Evolutionary conservation across 202 grass and related monocot genomes (phyloP).

Genomic region (Setaria italica): DNA sequence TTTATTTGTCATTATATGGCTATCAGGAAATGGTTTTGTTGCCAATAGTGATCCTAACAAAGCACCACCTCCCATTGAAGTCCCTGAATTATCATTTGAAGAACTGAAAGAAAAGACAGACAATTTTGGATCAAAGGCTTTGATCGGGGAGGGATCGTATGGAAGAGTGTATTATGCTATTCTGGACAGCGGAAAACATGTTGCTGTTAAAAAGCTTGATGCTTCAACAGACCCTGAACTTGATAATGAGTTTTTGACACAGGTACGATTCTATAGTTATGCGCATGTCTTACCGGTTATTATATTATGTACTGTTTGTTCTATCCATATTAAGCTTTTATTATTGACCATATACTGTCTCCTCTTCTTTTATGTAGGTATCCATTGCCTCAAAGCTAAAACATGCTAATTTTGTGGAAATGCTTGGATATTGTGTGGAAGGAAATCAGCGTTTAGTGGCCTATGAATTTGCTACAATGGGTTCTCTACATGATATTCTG

Average conservation of each 20-base stretch:
- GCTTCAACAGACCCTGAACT: constrained; percentile 68
- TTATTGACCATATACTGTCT: constrained; percentile 1
- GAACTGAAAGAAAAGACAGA: constrained; percentile 84
- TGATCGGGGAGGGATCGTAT: constrained; percentile 89
- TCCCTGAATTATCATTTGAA: constrained; percentile 70
- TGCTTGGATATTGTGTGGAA: constrained; percentile 87
- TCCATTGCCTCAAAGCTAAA: constrained; percentile 79
- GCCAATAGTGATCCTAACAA: constrained; percentile 54
- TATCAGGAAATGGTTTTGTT: constrained; percentile 61
- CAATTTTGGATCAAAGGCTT: constrained; percentile 94
- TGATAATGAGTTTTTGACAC: constrained; percentile 79
- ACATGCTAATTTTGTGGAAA: constrained; percentile 89
- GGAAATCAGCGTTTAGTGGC: constrained; percentile 78
- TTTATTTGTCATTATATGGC: constrained; percentile 31
- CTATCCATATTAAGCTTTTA: background rate
- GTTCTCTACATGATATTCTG: constrained; percentile 88
- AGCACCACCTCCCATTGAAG: constrained; percentile 70
- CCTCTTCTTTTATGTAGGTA: constrained; percentile 48
- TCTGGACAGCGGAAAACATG: constrained; percentile 68
- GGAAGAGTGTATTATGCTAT: constrained; percentile 87
- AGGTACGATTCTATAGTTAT: constrained; percentile 54
- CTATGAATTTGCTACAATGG: constrained; percentile 95
- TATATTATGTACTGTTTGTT: background rate
- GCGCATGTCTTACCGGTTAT: constrained; percentile 11
- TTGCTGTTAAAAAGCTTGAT: constrained; percentile 91